These are phyloP conservation scores for Cordyceps militaris DNA, from an alignment of 2,329 filamentous ascomycete genomes.

Conservation along the genomic window DNA sequence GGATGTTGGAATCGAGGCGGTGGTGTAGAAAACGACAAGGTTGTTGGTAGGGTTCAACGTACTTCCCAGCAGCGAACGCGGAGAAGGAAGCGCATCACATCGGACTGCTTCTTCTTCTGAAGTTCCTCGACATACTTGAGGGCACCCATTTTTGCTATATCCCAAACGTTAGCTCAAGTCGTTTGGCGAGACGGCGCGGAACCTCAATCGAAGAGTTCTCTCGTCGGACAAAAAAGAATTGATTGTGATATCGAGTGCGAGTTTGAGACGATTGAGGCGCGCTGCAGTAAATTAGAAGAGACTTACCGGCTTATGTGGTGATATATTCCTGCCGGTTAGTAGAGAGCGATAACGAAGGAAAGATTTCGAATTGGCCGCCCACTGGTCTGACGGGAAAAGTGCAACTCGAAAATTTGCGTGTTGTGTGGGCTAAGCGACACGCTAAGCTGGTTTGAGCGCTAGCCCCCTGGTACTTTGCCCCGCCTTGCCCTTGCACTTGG, in stretches of 20 bases:
- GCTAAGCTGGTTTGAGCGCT: constrained; percentile 22
- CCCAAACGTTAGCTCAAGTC: constrained; percentile 20
- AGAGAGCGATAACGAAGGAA: constrained; percentile 24
- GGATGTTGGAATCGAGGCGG: constrained; percentile 8
- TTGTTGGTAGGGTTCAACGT: constrained; percentile 45
- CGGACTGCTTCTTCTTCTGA: constrained; percentile 99
- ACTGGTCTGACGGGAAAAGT: constrained; percentile 26
- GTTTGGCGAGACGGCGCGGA: not conserved
- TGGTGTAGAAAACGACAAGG: constrained; percentile 17
- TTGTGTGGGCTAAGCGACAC: constrained; percentile 34
- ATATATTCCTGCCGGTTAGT: constrained; percentile 33
- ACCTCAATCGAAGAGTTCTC: constrained; percentile 7
- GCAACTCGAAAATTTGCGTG: constrained; percentile 24
- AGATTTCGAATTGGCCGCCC: constrained; percentile 21
- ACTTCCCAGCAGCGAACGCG: constrained; percentile 99
- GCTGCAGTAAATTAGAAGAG: not conserved
- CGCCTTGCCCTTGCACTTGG: constrained; percentile 14
- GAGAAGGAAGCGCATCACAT: constrained; percentile 99
- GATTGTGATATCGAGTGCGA: constrained; percentile 2
- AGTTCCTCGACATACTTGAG: constrained; percentile 99
- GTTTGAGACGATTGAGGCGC: constrained; percentile 4
- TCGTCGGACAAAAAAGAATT: not conserved
- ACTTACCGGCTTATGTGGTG: constrained; percentile 32
- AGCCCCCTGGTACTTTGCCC: constrained; percentile 26
- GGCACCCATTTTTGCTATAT: constrained; percentile 83